A percentile compares a stretch with the other conserved stretches of the same genome.
These are phyloP conservation scores for Ophiocordyceps robertsii DNA, from an alignment of 2,329 filamentous ascomycete species.

Conservation along the genomic window DNA sequence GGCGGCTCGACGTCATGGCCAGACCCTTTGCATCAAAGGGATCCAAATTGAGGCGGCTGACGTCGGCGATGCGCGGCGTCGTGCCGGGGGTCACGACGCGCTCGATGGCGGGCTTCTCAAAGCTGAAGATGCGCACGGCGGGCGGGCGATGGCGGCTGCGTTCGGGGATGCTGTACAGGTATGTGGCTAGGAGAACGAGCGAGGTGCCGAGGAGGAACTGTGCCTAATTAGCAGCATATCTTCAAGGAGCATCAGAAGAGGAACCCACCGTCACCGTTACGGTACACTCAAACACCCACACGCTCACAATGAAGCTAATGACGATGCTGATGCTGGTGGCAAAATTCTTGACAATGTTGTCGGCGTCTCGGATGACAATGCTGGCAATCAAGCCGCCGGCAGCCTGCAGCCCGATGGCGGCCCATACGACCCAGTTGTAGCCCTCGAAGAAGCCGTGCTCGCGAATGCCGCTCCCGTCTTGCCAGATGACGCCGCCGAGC, in stretches of 20 bases:
- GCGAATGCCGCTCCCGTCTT: slow-evolving; percentile 73
- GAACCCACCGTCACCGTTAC: slow-evolving; percentile 56
- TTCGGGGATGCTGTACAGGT: slow-evolving; percentile 65
- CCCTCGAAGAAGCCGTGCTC: slow-evolving; percentile 86
- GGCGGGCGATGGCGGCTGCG: slow-evolving; percentile 40
- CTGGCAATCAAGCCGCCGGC: slow-evolving; percentile 66
- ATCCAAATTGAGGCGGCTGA: slow-evolving; percentile 21
- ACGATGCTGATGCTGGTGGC: slow-evolving; percentile 87
- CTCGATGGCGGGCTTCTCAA: slow-evolving; percentile 61
- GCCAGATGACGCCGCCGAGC: slow-evolving; percentile 72
- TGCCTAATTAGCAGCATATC: neutral
- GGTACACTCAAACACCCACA: slow-evolving; percentile 72
- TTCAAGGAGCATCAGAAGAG: neutral
- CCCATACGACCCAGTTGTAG: slow-evolving; percentile 88
- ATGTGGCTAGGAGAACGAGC: slow-evolving; percentile 70
- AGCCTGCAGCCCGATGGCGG: slow-evolving; percentile 70
- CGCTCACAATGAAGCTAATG: slow-evolving; percentile 71
- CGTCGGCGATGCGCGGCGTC: slow-evolving; percentile 17
- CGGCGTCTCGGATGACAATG: slow-evolving; percentile 25
- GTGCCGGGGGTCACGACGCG: slow-evolving; percentile 22
- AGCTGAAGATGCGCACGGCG: slow-evolving; percentile 56
- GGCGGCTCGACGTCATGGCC: slow-evolving; percentile 31
- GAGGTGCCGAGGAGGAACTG: slow-evolving; percentile 74
- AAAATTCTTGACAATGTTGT: slow-evolving; percentile 85
- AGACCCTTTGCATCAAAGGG: slow-evolving; percentile 25